Evolutionary conservation across 805 yeast species (phyloP).

Genomic region (Kuraishia capsulata): DNA sequence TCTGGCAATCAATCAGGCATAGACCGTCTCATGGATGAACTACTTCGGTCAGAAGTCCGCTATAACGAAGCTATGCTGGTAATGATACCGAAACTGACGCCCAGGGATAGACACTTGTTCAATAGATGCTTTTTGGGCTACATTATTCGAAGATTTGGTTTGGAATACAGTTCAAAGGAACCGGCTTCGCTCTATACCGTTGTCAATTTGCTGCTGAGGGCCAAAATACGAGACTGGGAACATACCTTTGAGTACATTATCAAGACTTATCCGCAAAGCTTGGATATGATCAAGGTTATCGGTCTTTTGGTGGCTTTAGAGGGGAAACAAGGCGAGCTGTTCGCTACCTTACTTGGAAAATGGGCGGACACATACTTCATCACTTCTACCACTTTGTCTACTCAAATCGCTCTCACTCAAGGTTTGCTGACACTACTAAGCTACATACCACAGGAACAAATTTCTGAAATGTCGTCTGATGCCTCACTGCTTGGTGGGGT

Average conservation of each 20-base stretch:
- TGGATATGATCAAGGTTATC: neutral
- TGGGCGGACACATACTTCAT: conserved; percentile 7
- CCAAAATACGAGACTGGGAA: neutral
- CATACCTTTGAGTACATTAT: neutral
- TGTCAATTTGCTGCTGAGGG: neutral
- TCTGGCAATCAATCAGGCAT: neutral
- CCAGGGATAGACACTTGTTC: neutral
- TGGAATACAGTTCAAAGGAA: neutral
- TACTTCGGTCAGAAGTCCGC: neutral
- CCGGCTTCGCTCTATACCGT: neutral
- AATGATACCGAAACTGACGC: neutral
- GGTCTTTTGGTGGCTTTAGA: neutral
- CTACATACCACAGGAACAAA: conserved; percentile 9
- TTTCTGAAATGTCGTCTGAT: conserved; percentile 21
- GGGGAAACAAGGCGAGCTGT: neutral
- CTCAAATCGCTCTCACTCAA: conserved; percentile 42
- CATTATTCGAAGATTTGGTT: neutral
- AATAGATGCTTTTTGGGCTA: neutral
- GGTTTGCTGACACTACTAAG: conserved; percentile 29
- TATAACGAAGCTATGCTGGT: too few relatives aligned
- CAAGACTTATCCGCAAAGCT: neutral
- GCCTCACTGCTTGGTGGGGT: conserved; percentile 37
- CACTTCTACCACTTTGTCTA: conserved; percentile 22
- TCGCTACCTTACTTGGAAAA: neutral
- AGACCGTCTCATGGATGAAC: neutral